Evolutionary conservation across 169 alveolate genomes (phyloP).

Genomic region (Plasmodium gonderi): DNA sequence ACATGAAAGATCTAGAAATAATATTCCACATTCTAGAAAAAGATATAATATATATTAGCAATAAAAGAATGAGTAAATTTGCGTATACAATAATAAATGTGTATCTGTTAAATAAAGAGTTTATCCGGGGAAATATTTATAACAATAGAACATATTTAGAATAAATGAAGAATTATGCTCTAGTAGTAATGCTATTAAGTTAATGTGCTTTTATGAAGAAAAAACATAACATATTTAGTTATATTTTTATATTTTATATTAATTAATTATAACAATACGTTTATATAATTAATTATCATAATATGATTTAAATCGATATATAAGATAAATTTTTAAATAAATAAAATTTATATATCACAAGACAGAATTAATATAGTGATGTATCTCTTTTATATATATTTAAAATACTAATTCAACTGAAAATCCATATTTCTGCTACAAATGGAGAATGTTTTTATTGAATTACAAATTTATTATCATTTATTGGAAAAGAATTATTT

Average conservation of each 20-base stretch:
- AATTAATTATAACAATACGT: neutral
- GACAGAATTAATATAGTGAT: neutral
- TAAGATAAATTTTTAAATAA: neutral
- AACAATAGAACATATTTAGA: neutral
- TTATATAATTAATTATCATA: neutral
- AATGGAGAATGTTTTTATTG: neutral
- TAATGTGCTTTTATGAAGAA: too few relatives aligned
- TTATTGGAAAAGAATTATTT: too few relatives aligned
- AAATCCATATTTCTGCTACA: neutral
- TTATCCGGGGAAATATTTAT: neutral
- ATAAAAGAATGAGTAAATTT: neutral
- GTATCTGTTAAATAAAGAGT: neutral
- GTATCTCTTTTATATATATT: neutral
- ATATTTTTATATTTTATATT: neutral
- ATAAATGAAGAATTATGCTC: neutral
- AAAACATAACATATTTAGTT: neutral
- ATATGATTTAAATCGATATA: neutral
- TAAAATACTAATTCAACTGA: neutral
- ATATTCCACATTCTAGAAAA: neutral
- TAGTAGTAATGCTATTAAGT: too few relatives aligned
- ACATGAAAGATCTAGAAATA: neutral
- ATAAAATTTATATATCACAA: neutral
- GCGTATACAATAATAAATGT: neutral
- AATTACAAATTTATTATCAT: too few relatives aligned
- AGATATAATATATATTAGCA: neutral